Percentiles rank a stretch among this genome's conserved stretches.
phyloP scores from a whole-genome alignment of 164 flowering plant species.

The Magnolia sinica region DNA sequence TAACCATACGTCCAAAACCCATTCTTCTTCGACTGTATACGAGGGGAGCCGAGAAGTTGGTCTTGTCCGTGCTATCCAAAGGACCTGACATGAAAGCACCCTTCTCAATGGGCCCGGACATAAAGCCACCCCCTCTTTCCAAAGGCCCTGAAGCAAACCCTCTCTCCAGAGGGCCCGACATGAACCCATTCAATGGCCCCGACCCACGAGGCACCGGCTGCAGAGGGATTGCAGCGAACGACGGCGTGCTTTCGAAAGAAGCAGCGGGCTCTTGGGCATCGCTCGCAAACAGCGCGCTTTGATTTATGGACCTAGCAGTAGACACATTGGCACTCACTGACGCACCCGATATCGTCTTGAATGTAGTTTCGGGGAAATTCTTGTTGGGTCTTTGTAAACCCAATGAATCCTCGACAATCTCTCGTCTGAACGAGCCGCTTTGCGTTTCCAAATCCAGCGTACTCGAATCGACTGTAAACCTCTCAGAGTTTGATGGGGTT shows the following conservation, averaged over 20 bases:
- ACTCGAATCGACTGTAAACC: constrained; percentile 62
- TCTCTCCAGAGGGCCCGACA: constrained; percentile 67
- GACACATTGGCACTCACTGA: constrained; percentile 71
- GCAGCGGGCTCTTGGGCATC: constrained; percentile 56
- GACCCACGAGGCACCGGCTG: constrained; percentile 63
- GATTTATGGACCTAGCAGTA: constrained; percentile 48
- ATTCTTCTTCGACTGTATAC: constrained; percentile 38
- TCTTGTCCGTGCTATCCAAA: constrained; percentile 39
- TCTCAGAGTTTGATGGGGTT: constrained; percentile 63
- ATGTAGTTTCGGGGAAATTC: constrained; percentile 47
- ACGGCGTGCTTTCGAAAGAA: constrained; percentile 59
- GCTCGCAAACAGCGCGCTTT: constrained; percentile 34
- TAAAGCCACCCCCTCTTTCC: constrained; percentile 47
- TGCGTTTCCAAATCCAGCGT: constrained; percentile 55
- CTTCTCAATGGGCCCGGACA: constrained; percentile 62
- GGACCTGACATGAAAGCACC: constrained; percentile 61
- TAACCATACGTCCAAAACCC: constrained; percentile 42
- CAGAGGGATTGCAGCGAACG: constrained; percentile 59
- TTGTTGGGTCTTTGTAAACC: constrained; percentile 34
- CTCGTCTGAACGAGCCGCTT: constrained; percentile 53
- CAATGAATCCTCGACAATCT: constrained; percentile 38
- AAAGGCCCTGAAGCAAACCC: constrained; percentile 64
- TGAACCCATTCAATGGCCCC: constrained; percentile 52
- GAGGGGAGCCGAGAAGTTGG: constrained; percentile 67
- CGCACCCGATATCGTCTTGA: constrained; percentile 65